These are phyloP conservation scores for Silene vulgaris DNA, from an alignment of 179 eudicot genomes.

Conservation along the genomic window DNA sequence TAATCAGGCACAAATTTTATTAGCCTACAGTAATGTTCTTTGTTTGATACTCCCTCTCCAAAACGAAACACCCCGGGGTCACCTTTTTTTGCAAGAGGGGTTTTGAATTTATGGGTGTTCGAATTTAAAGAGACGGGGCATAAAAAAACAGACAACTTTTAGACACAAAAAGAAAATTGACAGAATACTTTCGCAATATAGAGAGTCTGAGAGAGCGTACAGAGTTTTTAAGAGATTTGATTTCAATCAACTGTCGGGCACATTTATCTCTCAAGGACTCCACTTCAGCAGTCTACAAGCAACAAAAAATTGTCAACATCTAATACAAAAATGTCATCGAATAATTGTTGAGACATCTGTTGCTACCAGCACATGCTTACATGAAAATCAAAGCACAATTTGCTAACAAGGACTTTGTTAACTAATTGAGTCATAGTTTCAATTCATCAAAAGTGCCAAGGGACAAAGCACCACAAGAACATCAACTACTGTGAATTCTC, in stretches of 20 bases:
- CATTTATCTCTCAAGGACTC: constrained; percentile 58
- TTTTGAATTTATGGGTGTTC: no score
- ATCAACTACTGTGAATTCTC: neutral
- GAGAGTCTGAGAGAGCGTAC: constrained; percentile 50
- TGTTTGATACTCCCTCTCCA: neutral
- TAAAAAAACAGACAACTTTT: neutral
- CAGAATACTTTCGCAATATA: neutral
- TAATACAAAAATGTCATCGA: constrained; percentile 7
- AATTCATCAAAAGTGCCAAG: neutral
- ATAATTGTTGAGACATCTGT: neutral
- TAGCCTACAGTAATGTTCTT: constrained; percentile 1
- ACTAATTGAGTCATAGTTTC: neutral
- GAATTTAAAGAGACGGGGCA: no score
- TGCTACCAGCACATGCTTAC: neutral
- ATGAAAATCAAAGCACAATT: neutral
- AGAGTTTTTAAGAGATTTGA: constrained; percentile 58
- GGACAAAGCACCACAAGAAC: neutral
- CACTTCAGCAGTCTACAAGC: constrained; percentile 59
- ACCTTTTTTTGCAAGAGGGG: no score
- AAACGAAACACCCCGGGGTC: no score
- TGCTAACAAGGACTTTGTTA: constrained; percentile 7
- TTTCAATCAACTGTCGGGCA: constrained; percentile 50
- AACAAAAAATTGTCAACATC: constrained; percentile 24
- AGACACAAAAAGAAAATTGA: constrained; percentile 2
- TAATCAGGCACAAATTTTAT: neutral